phyloP scores from a whole-genome alignment of 768 basidiomycete genomes.

The Hortiboletus campestris region DNA sequence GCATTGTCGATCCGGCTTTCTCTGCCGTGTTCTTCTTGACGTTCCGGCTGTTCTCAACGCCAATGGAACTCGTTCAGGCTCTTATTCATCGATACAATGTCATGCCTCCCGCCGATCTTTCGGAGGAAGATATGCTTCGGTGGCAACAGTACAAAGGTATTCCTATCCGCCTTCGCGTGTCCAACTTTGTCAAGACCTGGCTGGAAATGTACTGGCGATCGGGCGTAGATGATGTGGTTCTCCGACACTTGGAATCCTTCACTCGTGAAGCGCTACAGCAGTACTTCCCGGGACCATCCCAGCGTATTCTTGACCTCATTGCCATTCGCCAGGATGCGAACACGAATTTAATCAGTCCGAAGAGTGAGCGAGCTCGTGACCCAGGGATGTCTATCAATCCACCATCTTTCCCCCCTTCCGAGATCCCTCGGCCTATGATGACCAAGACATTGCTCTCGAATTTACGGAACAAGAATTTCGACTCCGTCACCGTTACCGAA shows the following conservation, averaged over 20 bases:
- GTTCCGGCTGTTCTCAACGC: conserved; percentile 87
- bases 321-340: conserved; percentile 50
- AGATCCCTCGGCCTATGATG: conserved; percentile 86
- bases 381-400: conserved; percentile 74
- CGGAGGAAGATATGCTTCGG: conserved; percentile 57
- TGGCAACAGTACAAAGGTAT: conserved; percentile 90
- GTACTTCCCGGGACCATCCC: conserved; percentile 67
- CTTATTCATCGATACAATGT: conserved; percentile 85
- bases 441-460: conserved; percentile 70
- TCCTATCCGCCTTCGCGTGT: conserved; percentile 86
- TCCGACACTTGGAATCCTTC: conserved; percentile 57
- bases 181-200: conserved; percentile 94
- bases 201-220: conserved; percentile 86
- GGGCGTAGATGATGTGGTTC: conserved; percentile 65
- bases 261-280: conserved; percentile 57
- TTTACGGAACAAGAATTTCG: conserved; percentile 65
- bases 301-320: conserved; percentile 71
- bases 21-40: conserved; percentile 92
- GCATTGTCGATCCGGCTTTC: conserved; percentile 84
- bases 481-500: conserved; percentile 72
- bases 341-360: conserved; percentile 50
- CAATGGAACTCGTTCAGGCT: conserved; percentile 70
- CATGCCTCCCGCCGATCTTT: conserved; percentile 55
- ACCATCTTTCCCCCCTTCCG: conserved; percentile 47
- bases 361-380: conserved; percentile 65